phyloP scores from a whole-genome alignment of 305 asterid genomes.

The Fraxinus platypoda region DNA sequence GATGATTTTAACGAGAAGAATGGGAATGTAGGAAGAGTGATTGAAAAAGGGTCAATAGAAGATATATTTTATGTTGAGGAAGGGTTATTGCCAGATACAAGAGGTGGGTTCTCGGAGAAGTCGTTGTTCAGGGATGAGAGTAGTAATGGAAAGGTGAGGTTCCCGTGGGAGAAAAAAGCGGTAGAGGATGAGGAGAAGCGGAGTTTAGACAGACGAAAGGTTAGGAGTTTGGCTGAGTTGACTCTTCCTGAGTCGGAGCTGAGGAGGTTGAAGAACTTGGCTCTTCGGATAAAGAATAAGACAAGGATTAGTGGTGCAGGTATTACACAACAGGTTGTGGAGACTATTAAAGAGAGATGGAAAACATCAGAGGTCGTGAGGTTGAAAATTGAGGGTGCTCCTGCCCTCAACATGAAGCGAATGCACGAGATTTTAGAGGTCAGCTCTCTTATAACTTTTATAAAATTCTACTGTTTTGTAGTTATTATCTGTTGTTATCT shows the following conservation, averaged over 20 bases:
- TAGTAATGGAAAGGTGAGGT: constrained; percentile 48
- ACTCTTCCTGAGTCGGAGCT: constrained; percentile 84
- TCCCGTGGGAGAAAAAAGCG: constrained; percentile 79
- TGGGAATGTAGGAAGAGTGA: constrained; percentile 30
- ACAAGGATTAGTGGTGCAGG: constrained; percentile 72
- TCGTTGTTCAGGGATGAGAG: constrained; percentile 61
- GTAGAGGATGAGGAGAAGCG: constrained; percentile 31
- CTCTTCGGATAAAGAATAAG: constrained; percentile 70
- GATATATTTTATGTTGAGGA: constrained; percentile 81
- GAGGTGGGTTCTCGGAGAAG: constrained; percentile 72
- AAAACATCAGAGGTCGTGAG: constrained; percentile 73
- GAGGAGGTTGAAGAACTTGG: constrained; percentile 64
- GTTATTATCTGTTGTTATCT: neutral
- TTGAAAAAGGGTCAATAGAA: constrained; percentile 81
- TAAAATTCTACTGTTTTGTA: neutral
- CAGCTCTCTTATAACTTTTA: constrained; percentile 16
- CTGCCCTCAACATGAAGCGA: constrained; percentile 91
- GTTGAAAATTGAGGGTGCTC: constrained; percentile 86
- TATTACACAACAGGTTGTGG: constrained; percentile 75
- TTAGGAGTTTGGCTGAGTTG: constrained; percentile 67
- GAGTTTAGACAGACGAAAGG: constrained; percentile 57
- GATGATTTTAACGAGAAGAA: constrained; percentile 58
- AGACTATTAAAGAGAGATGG: constrained; percentile 78
- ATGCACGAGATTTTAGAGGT: constrained; percentile 92
- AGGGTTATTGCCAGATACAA: constrained; percentile 71